These are phyloP conservation scores for Basipetospora chlamydospora DNA, from an alignment of 2,329 filamentous ascomycete genomes.

Conservation along the genomic window DNA sequence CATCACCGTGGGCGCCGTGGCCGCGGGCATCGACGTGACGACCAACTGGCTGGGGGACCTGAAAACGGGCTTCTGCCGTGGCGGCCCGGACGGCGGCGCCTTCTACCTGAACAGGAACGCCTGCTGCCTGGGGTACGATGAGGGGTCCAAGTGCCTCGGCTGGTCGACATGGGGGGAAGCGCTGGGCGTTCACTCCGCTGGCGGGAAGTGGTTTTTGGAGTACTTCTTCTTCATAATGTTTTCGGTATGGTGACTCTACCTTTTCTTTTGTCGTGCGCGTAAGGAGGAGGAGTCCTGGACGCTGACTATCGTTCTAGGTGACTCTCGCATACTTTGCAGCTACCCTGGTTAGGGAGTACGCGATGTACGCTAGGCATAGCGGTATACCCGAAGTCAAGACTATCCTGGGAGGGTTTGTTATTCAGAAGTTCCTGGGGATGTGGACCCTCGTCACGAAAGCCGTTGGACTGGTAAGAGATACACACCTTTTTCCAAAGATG, in stretches of 20 bases:
- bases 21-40: slow-evolving; percentile 77
- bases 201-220: slow-evolving; percentile 67
- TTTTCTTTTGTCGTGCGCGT: background rate
- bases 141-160: slow-evolving; percentile 64
- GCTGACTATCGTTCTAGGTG: slow-evolving; percentile 33
- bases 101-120: slow-evolving; percentile 89
- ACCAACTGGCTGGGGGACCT: slow-evolving; percentile 90
- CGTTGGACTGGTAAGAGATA: slow-evolving; percentile 66
- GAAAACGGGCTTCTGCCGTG: slow-evolving; percentile 78
- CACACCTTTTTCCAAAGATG: no score
- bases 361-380: slow-evolving; percentile 79
- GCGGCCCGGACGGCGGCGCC: slow-evolving; percentile 56
- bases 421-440: slow-evolving; percentile 67
- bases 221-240: slow-evolving; percentile 79
- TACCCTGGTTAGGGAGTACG: slow-evolving; percentile 69
- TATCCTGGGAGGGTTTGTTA: slow-evolving; percentile 84
- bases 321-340: slow-evolving; percentile 66
- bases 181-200: slow-evolving; percentile 48
- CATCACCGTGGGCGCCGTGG: slow-evolving; percentile 67
- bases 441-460: slow-evolving; percentile 90
- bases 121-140: slow-evolving; percentile 86
- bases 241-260: slow-evolving; percentile 42
- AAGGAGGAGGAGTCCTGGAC: background rate
- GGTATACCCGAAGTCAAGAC: slow-evolving; percentile 98
- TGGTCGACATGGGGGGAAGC: slow-evolving; percentile 79